Evolutionary conservation across 495 filamentous ascomycete species (phyloP).

Genomic region (Cercophora scortea): DNA sequence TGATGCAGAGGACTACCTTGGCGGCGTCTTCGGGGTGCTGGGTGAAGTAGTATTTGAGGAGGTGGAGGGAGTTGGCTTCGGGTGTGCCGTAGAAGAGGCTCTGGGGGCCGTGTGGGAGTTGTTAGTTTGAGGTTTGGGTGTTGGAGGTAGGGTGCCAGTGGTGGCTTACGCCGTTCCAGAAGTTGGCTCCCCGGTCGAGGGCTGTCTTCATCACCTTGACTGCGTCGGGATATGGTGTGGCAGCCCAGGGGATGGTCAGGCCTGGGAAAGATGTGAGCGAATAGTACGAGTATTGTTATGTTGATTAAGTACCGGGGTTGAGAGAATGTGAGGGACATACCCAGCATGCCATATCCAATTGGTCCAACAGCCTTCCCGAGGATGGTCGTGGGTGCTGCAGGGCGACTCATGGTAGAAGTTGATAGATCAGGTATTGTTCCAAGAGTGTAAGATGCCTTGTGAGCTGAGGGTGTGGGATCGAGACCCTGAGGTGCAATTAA

Average conservation of each 20-base stretch:
- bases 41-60: slow-evolving; percentile 59
- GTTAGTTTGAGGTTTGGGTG: too few relatives aligned
- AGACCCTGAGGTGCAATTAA: too few relatives aligned
- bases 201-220: slow-evolving; percentile 61
- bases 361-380: background rate
- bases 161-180: slow-evolving; percentile 58
- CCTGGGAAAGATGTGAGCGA: background rate
- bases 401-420: background rate
- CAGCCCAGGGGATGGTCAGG: background rate
- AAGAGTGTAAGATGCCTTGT: background rate
- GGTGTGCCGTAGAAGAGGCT: slow-evolving; percentile 63
- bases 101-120: slow-evolving; percentile 34
- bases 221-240: slow-evolving; percentile 25
- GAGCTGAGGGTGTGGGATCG: too few relatives aligned
- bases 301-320: background rate
- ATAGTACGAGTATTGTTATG: too few relatives aligned
- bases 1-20: slow-evolving; percentile 58
- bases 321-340: background rate
- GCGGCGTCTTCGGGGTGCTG: slow-evolving; percentile 60
- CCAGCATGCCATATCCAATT: background rate
- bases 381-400: background rate
- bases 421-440: background rate
- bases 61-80: slow-evolving; percentile 57
- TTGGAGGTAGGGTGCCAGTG: background rate
- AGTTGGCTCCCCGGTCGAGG: slow-evolving; percentile 52